Evolutionary conservation across 2,329 filamentous ascomycete species (phyloP), one percentile per base, ranked within the genome.

Genomic region (Metarhizium anisopliae): DNA sequence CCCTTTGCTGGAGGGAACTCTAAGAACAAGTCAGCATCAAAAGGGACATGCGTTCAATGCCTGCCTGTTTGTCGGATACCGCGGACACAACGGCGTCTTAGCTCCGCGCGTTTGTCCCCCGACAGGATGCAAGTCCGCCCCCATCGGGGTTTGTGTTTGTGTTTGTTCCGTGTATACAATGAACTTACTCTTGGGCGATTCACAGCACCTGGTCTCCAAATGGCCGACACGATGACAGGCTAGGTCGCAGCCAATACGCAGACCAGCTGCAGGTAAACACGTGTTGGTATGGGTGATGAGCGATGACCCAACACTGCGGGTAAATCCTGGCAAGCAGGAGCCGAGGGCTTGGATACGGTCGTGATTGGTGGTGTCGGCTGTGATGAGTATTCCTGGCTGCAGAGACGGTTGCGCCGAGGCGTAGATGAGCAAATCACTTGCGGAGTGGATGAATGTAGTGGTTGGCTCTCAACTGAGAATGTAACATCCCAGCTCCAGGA

Each of bases 301-400:
- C 18, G 42, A 11, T 16, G 45, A 11, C 11, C 25, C 11, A 18
- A 14, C 18, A 13, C 18, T 49, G 45, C 20, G 45, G 45, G 45
- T 4, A 30, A 49, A 29, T 14, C 25, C 20, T 14, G 13, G 10
- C 42, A 32, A 53, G 45, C 8, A 14, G 38, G 47, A 45, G 20
- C 47, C 53, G 47, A 45, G 53, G 20, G 47, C 16, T 20, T 32
- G 53, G 47, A 20, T 36, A 11, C n/a, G 16, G 42, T 30, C 18
- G 16, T 56, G 50, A 56, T 56, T 50, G 54, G 54, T 30, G 49
- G 20, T 47, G 50, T 52, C 42, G 54, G 50, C 8, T 29, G 54
- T 40, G 42, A 52, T 30, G 54, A 56, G 50, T 50, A 47, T 38
- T 43, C n/a, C 16, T 5, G 30, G 49, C 49, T 36, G 49, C 50